These are phyloP conservation scores for Aureobasidium sp. DNA, from an alignment of 2,329 filamentous ascomycete genomes.

Conservation along the genomic window DNA sequence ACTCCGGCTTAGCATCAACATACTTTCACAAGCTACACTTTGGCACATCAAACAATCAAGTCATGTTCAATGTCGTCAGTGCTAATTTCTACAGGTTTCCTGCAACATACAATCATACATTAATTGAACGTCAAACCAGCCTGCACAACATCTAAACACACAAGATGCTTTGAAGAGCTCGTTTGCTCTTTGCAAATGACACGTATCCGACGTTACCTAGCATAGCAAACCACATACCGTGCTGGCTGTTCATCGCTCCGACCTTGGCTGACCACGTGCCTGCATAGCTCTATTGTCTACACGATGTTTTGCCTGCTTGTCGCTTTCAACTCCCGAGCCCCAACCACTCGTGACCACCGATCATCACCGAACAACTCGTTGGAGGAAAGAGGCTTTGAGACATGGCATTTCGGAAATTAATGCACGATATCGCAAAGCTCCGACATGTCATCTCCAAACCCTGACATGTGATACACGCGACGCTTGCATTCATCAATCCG, in stretches of 20 bases:
- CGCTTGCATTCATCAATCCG: not conserved
- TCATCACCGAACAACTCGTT: too few species aligned
- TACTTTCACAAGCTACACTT: not conserved
- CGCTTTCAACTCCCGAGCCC: too few species aligned
- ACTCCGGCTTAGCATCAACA: not conserved
- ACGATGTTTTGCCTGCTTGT: not conserved
- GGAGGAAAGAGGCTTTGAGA: not conserved
- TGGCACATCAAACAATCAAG: not conserved
- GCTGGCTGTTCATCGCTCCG: not conserved
- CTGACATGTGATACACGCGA: slow-evolving; percentile 1
- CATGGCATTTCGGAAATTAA: not conserved
- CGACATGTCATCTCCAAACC: not conserved
- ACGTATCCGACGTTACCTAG: not conserved
- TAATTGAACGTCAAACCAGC: not conserved
- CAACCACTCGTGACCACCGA: not conserved
- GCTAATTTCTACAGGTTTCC: not conserved
- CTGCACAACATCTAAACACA: not conserved
- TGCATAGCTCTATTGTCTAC: not conserved
- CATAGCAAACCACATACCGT: not conserved
- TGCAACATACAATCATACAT: not conserved
- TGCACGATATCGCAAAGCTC: not conserved
- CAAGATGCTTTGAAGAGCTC: not conserved
- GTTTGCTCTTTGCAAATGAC: too few species aligned
- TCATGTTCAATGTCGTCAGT: not conserved
- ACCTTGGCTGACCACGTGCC: not conserved